Conservation (phyloP, 2,329 filamentous ascomycete species). For the Colletotrichum brevisporum region DNA sequence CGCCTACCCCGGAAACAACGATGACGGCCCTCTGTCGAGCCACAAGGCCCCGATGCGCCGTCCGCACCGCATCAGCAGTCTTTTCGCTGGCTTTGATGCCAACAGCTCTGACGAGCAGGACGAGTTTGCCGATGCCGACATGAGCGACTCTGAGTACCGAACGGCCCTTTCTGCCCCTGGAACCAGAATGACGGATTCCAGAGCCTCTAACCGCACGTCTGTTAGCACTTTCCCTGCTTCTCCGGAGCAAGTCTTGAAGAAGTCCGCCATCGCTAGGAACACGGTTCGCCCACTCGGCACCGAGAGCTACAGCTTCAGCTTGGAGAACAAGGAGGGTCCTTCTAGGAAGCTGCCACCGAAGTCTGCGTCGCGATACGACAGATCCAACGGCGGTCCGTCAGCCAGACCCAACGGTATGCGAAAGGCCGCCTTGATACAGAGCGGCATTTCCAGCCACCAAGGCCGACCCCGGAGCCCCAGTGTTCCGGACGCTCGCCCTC, state of each 20-base stretch:
- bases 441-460: slow-evolving; percentile 79
- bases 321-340: slow-evolving; percentile 51
- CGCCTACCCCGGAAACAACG: slow-evolving; percentile 83
- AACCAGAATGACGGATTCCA: slow-evolving; percentile 58
- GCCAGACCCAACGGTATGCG: slow-evolving; percentile 76
- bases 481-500: slow-evolving; percentile 76
- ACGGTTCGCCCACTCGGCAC: slow-evolving; percentile 53
- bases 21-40: slow-evolving; percentile 79
- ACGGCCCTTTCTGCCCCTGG: slow-evolving; percentile 76
- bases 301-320: slow-evolving; percentile 62
- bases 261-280: slow-evolving; percentile 43
- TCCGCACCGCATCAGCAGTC: slow-evolving; percentile 82
- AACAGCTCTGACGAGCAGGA: slow-evolving; percentile 77
- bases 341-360: slow-evolving; percentile 51
- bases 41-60: slow-evolving; percentile 74
- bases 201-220: slow-evolving; percentile 59
- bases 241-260: slow-evolving; percentile 58
- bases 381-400: slow-evolving; percentile 54
- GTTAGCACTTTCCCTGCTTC: slow-evolving; percentile 55
- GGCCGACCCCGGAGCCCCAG: slow-evolving; percentile 76
- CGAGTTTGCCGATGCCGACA: slow-evolving; percentile 72
- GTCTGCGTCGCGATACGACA: slow-evolving; percentile 52
- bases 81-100: slow-evolving; percentile 89
- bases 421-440: slow-evolving; percentile 85
- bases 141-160: slow-evolving; percentile 77